phyloP scores from a whole-genome alignment of 495 filamentous ascomycete species.

The Tuber umbilicatum region DNA sequence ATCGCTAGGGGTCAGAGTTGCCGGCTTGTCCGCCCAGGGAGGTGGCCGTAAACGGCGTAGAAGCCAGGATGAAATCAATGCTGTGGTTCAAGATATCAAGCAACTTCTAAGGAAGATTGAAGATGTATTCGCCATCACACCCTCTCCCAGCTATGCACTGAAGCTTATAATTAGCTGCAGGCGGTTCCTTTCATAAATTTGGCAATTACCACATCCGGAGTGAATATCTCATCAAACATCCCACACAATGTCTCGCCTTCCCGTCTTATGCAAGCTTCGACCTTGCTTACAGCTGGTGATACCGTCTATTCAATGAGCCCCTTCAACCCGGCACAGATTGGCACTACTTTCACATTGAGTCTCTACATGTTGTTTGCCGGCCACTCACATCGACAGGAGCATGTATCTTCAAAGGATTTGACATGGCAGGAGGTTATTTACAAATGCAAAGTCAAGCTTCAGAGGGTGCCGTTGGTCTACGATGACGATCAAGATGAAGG shows the following conservation, averaged over 20 bases:
- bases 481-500: constrained; percentile 33
- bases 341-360: constrained; percentile 78
- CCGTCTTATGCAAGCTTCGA: constrained; percentile 85
- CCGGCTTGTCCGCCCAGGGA: constrained; percentile 55
- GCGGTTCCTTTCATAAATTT: constrained; percentile 86
- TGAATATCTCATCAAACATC: constrained; percentile 69
- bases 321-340: constrained; percentile 67
- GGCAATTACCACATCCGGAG: constrained; percentile 91
- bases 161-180: constrained; percentile 19
- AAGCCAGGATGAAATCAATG: constrained; percentile 57
- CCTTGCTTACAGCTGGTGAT: constrained; percentile 82
- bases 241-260: constrained; percentile 84
- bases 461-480: constrained; percentile 43
- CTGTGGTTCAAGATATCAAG: constrained; percentile 69
- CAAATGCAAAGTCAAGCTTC: constrained; percentile 77
- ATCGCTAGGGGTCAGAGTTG: constrained; percentile 68
- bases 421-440: constrained; percentile 98
- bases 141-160: background rate
- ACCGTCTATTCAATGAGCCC: constrained; percentile 66
- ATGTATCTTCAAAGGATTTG: constrained; percentile 53
- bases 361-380: constrained; percentile 95
- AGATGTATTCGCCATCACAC: constrained; percentile 48
- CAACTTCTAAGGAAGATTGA: constrained; percentile 73
- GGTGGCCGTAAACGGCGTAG: constrained; percentile 46
- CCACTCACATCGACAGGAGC: constrained; percentile 61